Evolutionary conservation across 805 yeast genomes (phyloP), one percentile per base, ranked within the genome.

Genomic region (Candida gorgasii): DNA sequence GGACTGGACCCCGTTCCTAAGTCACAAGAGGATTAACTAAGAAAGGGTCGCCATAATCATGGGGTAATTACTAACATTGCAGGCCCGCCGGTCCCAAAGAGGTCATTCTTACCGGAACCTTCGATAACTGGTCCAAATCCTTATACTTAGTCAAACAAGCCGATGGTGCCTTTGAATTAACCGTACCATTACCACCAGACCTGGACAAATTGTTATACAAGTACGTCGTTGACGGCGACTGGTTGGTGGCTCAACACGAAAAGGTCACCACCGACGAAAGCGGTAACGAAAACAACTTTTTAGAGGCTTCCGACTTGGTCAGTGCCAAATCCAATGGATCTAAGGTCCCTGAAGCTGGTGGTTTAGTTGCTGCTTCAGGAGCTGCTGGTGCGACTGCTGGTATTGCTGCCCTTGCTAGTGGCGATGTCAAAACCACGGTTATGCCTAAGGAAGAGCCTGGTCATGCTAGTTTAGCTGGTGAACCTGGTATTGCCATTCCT

Each of bases 401-500:
- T 15, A 58, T 40, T n/a, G 30, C 42, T 18, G 43, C 52, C 14
- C 38, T 40, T 11, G 38, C 27, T 18, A 24, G 37, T 28, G 30
- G 20, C 27, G 53, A 36, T 19, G 36, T 20, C 17, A 60, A 52
- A 44, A 54, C 74, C 40, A 67, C 73, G 22, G 75, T 67, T 22
- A 45, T 67, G 57, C 73, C 75, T 14, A 41, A 52, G 40, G 43
- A 54, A 23, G 72, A 62, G 44, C 59, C 55, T 14, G 40, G 55
- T 29, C 70, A 64, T 40, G 65, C 67, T 45, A 60, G 73, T 7
- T 53, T 75, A 42, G 26, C 26, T 18, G 86, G 88, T 38, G 90
- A 85, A 55, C 89, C 93, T 20, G 96, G 96, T 36, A 73, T 86
- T 46, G 76, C 69, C 28, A 59, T 85, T 51, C 92, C 92, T 36